Evolutionary conservation across 257 asterid genomes (phyloP).

Genomic region (Solanum dulcamara): DNA sequence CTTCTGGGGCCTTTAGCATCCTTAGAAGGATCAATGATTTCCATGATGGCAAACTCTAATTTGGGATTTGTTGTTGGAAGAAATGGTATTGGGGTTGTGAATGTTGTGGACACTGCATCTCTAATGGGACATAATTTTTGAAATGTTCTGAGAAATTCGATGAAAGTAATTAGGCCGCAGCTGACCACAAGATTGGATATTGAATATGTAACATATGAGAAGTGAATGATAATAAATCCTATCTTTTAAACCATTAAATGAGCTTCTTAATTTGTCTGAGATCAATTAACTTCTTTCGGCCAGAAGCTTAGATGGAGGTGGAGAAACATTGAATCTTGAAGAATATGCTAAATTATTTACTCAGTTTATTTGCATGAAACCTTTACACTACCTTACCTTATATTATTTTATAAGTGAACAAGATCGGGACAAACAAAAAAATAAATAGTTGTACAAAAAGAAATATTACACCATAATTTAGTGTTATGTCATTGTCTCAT

Average conservation of each 20-base stretch:
- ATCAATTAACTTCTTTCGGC: conserved; percentile 37
- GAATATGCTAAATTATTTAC: conserved; percentile 47
- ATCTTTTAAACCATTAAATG: too few relatives aligned
- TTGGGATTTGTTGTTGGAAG: conserved; percentile 43
- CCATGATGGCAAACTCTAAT: conserved; percentile 14
- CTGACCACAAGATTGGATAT: too few relatives aligned
- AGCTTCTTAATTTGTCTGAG: too few relatives aligned
- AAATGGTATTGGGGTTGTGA: conserved; percentile 20
- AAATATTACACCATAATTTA: too few relatives aligned
- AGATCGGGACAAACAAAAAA: too few relatives aligned
- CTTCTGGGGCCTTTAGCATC: conserved; percentile 33
- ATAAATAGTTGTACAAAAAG: too few relatives aligned
- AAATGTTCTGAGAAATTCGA: background rate
- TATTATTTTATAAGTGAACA: too few relatives aligned
- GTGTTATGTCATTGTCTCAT: too few relatives aligned
- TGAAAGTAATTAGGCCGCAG: too few relatives aligned
- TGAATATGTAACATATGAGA: too few relatives aligned
- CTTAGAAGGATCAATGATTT: conserved; percentile 7
- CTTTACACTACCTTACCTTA: too few relatives aligned
- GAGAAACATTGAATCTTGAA: conserved; percentile 42
- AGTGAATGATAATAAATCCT: too few relatives aligned
- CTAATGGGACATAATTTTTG: background rate
- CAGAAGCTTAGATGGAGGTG: conserved; percentile 29
- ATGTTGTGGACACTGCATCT: background rate
- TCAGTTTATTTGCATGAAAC: conserved; percentile 42